A percentile compares a stretch with the other conserved stretches of the same genome.
These are phyloP conservation scores for Trichoderma erinaceum DNA, from an alignment of 495 filamentous ascomycete species.

Conservation along the genomic window DNA sequence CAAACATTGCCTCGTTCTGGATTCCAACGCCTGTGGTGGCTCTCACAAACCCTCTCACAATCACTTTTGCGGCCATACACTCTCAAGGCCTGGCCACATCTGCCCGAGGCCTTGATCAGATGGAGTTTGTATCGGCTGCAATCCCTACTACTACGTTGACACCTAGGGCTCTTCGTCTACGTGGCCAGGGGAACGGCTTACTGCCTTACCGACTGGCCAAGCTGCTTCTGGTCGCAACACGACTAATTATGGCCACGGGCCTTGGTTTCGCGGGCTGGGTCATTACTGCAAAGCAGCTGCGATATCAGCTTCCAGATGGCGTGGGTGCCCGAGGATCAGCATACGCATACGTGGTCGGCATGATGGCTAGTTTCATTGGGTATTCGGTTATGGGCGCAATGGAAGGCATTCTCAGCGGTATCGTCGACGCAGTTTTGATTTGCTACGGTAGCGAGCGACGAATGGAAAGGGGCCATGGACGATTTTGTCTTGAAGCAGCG, in stretches of 20 bases:
- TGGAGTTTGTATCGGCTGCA: constrained; percentile 62
- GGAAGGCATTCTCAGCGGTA: constrained; percentile 85
- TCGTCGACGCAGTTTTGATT: constrained; percentile 85
- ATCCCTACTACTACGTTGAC: constrained; percentile 56
- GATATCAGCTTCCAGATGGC: constrained; percentile 43
- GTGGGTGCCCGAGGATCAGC: constrained; percentile 65
- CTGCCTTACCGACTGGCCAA: constrained; percentile 83
- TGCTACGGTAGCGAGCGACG: constrained; percentile 90
- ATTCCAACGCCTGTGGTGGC: constrained; percentile 77
- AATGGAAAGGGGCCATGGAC: constrained; percentile 56
- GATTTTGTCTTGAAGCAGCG: constrained; percentile 82
- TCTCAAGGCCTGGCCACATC: constrained; percentile 71
- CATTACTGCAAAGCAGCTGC: constrained; percentile 71
- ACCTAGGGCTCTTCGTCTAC: constrained; percentile 50
- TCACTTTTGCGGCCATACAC: constrained; percentile 93
- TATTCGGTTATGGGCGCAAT: constrained; percentile 95
- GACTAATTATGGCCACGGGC: constrained; percentile 80
- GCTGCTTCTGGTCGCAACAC: constrained; percentile 80
- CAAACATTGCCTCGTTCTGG: constrained; percentile 60
- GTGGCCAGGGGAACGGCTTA: constrained; percentile 38
- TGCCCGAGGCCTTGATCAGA: constrained; percentile 67
- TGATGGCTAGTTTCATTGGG: constrained; percentile 87
- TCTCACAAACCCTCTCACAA: constrained; percentile 80
- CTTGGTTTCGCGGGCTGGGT: constrained; percentile 97
- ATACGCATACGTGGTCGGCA: constrained; percentile 90